phyloP scores from a whole-genome alignment of 768 basidiomycete species.

The Amanita pseudoporphyria region DNA sequence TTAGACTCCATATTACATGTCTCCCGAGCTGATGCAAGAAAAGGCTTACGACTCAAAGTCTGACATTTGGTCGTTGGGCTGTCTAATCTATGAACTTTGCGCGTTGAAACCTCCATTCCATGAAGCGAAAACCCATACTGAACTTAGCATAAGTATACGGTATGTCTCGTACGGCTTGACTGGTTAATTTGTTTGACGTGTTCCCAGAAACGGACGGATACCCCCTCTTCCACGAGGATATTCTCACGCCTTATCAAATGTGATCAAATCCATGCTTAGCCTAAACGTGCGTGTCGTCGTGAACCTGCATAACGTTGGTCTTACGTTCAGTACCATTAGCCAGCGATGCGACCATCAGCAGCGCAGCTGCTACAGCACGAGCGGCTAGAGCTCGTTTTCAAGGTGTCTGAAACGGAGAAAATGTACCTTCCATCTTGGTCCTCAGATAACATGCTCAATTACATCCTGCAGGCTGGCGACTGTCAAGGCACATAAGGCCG shows the following conservation, averaged over 20 bases:
- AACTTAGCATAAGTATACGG: conserved; percentile 78
- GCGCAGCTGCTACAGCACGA: conserved; percentile 76
- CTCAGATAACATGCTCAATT: not conserved
- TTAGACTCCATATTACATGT: conserved; percentile 99
- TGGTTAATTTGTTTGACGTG: not conserved
- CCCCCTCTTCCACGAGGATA: conserved; percentile 84
- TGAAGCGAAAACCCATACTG: conserved; percentile 83
- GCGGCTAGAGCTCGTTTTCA: conserved; percentile 58
- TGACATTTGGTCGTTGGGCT: conserved; percentile 98
- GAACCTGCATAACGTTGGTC: not conserved
- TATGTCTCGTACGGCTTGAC: conserved; percentile 18
- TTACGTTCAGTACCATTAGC: conserved; percentile 30
- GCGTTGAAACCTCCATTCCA: conserved; percentile 91
- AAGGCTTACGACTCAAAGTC: conserved; percentile 96
- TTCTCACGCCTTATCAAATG: conserved; percentile 56
- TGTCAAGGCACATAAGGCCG: conserved; percentile 55
- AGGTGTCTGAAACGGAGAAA: conserved; percentile 70
- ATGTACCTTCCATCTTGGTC: conserved; percentile 36
- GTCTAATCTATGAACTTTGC: conserved; percentile 93
- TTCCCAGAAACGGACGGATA: conserved; percentile 70
- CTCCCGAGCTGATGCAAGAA: conserved; percentile 95
- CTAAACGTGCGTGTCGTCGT: conserved; percentile 47
- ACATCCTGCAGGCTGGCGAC: conserved; percentile 42
- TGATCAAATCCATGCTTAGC: conserved; percentile 83
- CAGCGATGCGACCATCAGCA: conserved; percentile 80